Percentiles rank a stretch among this genome's conserved stretches.
Evolutionary conservation across 1,139 yeast genomes (phyloP).

Genomic region (Sugiyamaella japonica): DNA sequence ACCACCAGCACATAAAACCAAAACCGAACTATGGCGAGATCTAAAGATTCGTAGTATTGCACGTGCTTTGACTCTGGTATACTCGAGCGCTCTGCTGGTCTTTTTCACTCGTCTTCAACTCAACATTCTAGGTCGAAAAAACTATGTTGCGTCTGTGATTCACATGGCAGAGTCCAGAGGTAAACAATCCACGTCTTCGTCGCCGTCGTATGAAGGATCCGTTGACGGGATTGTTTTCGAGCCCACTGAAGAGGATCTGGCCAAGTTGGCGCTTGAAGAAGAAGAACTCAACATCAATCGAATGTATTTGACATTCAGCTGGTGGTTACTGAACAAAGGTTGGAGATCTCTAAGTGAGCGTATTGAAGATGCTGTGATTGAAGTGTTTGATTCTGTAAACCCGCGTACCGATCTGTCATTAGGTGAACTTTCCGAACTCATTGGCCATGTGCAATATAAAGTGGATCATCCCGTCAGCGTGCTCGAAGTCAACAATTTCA

Average conservation of each 20-base stretch:
- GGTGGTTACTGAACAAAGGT: slow-evolving; percentile 94
- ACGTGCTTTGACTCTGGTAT: slow-evolving; percentile 69
- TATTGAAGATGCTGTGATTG: slow-evolving; percentile 58
- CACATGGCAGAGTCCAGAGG: slow-evolving; percentile 51
- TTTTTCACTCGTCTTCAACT: slow-evolving; percentile 81
- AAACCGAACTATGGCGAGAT: slow-evolving; percentile 81
- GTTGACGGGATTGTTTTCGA: slow-evolving; percentile 28
- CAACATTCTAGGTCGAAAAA: slow-evolving; percentile 82
- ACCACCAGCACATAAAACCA: slow-evolving; percentile 44
- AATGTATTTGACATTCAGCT: slow-evolving; percentile 79
- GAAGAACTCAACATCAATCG: slow-evolving; percentile 57
- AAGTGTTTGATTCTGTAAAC: slow-evolving; percentile 61
- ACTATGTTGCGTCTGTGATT: slow-evolving; percentile 78
- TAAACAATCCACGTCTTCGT: slow-evolving; percentile 33
- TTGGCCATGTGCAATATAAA: slow-evolving; percentile 46
- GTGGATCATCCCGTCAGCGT: slow-evolving; percentile 40
- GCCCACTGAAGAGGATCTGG: slow-evolving; percentile 33
- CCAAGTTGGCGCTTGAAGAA: slow-evolving; percentile 33
- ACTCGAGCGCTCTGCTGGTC: slow-evolving; percentile 66
- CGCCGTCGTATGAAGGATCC: too few species aligned
- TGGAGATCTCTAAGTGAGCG: slow-evolving; percentile 60
- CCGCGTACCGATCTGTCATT: slow-evolving; percentile 72
- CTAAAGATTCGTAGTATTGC: slow-evolving; percentile 75
- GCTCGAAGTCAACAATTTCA: slow-evolving; percentile 30
- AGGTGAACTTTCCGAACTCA: slow-evolving; percentile 55